phyloP scores from a whole-genome alignment of 805 yeast genomes.

The Komagataella pseudopastoris region DNA sequence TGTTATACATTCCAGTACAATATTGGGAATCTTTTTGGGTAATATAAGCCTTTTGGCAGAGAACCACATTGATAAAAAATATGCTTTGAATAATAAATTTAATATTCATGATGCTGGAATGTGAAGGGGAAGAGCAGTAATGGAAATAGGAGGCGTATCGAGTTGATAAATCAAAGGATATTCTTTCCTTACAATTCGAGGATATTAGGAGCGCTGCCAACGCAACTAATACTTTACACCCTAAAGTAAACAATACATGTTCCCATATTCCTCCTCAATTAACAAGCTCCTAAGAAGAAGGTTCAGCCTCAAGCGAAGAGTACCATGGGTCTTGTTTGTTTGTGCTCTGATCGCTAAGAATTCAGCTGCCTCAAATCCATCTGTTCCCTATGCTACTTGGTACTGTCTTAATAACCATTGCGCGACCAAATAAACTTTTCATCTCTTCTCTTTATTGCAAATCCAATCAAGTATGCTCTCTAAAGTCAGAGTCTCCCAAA shows the following conservation, averaged over 20 bases:
- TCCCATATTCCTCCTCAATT: too few relatives aligned
- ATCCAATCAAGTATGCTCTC: neutral
- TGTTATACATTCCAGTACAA: slow-evolving; percentile 86
- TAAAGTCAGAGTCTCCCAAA: neutral
- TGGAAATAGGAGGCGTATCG: neutral
- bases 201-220: neutral
- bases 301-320: too few relatives aligned
- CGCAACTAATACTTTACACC: neutral
- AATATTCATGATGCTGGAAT: neutral
- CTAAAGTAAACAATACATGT: neutral
- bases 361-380: neutral
- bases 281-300: too few relatives aligned
- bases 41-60: slow-evolving; percentile 36
- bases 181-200: neutral
- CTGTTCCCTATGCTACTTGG: neutral
- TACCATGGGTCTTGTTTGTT: neutral
- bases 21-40: slow-evolving; percentile 42
- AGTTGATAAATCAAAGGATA: neutral
- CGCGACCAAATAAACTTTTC: neutral
- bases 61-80: slow-evolving; percentile 10
- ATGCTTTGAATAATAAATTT: neutral
- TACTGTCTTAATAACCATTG: neutral
- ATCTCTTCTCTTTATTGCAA: neutral
- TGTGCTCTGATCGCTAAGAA: neutral
- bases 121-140: neutral